A percentile compares a stretch with the other conserved stretches of the same genome.
Evolutionary conservation across 2,329 filamentous ascomycete genomes (phyloP).

Genomic region (Arthrobotrys megalospora): DNA sequence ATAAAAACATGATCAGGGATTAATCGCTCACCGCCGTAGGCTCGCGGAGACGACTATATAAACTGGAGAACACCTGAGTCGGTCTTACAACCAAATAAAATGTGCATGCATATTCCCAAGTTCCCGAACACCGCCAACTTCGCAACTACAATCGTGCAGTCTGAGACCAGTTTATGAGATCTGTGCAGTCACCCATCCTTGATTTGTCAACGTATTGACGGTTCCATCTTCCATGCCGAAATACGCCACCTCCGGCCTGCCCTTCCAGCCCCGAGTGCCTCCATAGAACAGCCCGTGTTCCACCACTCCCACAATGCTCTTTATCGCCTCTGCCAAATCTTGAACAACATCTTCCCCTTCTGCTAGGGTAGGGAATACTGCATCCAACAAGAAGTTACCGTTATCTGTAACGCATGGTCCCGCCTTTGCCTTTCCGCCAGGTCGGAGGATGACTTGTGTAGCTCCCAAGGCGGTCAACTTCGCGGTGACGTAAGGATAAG

Average conservation of each 20-base stretch:
- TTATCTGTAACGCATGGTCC: slow-evolving; percentile 89
- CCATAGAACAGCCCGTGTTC: slow-evolving; percentile 90
- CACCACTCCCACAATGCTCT: slow-evolving; percentile 86
- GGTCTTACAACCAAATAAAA: too few species aligned
- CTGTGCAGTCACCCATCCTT: slow-evolving; percentile 5
- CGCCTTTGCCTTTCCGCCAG: slow-evolving; percentile 81
- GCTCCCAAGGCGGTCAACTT: slow-evolving; percentile 82
- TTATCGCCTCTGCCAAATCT: slow-evolving; percentile 80
- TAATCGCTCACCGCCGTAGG: too few species aligned
- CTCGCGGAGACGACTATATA: too few species aligned
- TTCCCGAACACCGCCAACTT: background rate
- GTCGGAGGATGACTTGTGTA: slow-evolving; percentile 78
- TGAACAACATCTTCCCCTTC: slow-evolving; percentile 76
- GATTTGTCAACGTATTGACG: slow-evolving; percentile 67
- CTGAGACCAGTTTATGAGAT: background rate
- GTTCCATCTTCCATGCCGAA: slow-evolving; percentile 89
- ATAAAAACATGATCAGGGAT: too few species aligned
- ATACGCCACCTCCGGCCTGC: slow-evolving; percentile 94
- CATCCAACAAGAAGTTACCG: slow-evolving; percentile 90
- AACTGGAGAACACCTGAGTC: too few species aligned
- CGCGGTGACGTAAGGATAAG: slow-evolving; percentile 81
- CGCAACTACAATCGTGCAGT: background rate
- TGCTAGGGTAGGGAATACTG: slow-evolving; percentile 78
- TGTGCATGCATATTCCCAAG: too few species aligned
- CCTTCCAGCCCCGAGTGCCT: slow-evolving; percentile 77